A percentile compares a stretch with the other conserved stretches of the same genome.
phyloP scores from a whole-genome alignment of 2,329 filamentous ascomycete genomes.

The Chaetomiaceae sp. region DNA sequence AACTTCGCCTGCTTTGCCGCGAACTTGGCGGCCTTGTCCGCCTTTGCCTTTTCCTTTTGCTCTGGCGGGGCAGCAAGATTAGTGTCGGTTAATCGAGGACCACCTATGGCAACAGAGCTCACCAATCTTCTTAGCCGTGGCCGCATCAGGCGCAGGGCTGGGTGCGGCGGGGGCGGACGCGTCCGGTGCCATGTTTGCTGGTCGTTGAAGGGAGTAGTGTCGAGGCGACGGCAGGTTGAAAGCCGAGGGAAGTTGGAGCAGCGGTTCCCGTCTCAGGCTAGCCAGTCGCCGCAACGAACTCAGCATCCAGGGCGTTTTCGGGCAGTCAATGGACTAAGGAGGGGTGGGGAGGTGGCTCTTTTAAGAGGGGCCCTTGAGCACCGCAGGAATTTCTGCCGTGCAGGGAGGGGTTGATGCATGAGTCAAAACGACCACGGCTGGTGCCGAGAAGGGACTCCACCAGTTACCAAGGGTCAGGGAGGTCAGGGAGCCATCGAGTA shows the following conservation, averaged over 20 bases:
- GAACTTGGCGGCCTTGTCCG: slow-evolving; percentile 26
- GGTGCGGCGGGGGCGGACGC: slow-evolving; percentile 9
- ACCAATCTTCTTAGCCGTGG: slow-evolving; percentile 23
- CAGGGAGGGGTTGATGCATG: slow-evolving; percentile 12
- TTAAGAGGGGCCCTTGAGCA: slow-evolving; percentile 13
- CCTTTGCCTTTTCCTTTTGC: slow-evolving; percentile 23
- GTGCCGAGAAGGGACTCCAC: background rate
- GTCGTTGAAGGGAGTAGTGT: slow-evolving; percentile 15
- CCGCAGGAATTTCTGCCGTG: slow-evolving; percentile 18
- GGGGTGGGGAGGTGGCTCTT: slow-evolving; percentile 17
- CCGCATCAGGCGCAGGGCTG: slow-evolving; percentile 14
- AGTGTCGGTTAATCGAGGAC: background rate
- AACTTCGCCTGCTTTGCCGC: slow-evolving; percentile 24
- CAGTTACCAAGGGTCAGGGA: too few relatives aligned
- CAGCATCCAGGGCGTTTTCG: slow-evolving; percentile 23
- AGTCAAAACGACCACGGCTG: slow-evolving; percentile 8
- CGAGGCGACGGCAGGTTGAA: slow-evolving; percentile 16
- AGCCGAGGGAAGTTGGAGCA: slow-evolving; percentile 17
- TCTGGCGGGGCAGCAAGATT: slow-evolving; percentile 9
- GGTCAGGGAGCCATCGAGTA: too few relatives aligned
- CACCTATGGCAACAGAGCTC: background rate
- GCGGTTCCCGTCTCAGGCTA: slow-evolving; percentile 20
- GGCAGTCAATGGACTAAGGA: slow-evolving; percentile 19
- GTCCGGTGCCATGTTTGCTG: slow-evolving; percentile 19
- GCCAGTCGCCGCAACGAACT: slow-evolving; percentile 22